Conservation (phyloP, 78 protist genomes). For the Anaeramoeba flamelloides region DNA sequence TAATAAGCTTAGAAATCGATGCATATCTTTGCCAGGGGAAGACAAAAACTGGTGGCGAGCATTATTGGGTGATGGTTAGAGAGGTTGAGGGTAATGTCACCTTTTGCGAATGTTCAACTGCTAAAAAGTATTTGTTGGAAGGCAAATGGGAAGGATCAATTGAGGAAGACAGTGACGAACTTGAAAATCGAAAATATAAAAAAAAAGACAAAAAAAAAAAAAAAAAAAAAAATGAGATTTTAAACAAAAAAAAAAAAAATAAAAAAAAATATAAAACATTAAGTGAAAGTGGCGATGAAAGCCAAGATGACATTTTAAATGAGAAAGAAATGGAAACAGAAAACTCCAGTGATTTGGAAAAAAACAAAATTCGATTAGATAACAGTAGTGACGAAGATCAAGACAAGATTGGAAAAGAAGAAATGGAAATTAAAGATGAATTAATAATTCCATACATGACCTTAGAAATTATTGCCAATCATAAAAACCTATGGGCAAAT, state of each 20-base stretch:
- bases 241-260: background rate
- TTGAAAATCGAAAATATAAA: background rate
- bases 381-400: background rate
- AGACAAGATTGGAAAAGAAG: background rate
- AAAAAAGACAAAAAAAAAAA: background rate
- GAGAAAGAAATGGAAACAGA: no score
- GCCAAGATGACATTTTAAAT: no score
- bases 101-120: constrained; percentile 12
- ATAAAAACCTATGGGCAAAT: background rate
- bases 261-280: no score
- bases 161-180: background rate
- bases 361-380: background rate
- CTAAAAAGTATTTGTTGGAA: background rate
- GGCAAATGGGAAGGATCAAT: background rate
- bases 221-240: no score
- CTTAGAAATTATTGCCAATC: background rate
- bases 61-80: constrained; percentile 10
- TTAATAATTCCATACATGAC: background rate
- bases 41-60: constrained; percentile 4
- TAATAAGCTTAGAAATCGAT: background rate
- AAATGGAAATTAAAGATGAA: no score
- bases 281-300: no score
- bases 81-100: constrained; percentile 11
- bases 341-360: no score
- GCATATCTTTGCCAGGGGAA: constrained; percentile 16